Percentiles rank a stretch among this genome's conserved stretches.
Conservation (phyloP, 2,329 filamentous ascomycete genomes). For the Biscogniauxia marginata region DNA sequence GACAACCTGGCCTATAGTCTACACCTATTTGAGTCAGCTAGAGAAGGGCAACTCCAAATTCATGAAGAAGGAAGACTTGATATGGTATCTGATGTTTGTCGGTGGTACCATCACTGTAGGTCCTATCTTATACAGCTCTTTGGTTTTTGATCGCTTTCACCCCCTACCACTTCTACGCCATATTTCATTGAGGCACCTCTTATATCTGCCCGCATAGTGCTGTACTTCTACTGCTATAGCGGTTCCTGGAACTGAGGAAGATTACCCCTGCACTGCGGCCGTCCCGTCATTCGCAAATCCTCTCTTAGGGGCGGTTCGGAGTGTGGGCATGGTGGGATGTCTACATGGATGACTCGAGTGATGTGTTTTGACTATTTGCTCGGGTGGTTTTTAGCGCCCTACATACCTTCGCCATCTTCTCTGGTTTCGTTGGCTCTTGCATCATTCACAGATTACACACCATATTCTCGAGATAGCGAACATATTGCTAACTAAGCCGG, state of each 20-base stretch:
- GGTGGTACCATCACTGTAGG: slow-evolving; percentile 75
- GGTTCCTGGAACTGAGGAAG: slow-evolving; percentile 85
- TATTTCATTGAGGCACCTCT: slow-evolving; percentile 46
- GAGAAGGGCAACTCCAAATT: slow-evolving; percentile 74
- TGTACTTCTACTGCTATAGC: slow-evolving; percentile 65
- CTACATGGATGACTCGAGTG: slow-evolving; percentile 67
- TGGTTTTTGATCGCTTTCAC: slow-evolving; percentile 7
- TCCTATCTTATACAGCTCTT: slow-evolving; percentile 27
- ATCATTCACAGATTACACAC: slow-evolving; percentile 6
- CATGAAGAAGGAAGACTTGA: slow-evolving; percentile 70
- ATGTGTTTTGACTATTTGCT: slow-evolving; percentile 51
- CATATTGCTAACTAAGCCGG: slow-evolving; percentile 24
- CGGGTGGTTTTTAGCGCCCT: slow-evolving; percentile 63
- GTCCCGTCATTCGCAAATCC: slow-evolving; percentile 68
- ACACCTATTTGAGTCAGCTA: slow-evolving; percentile 71
- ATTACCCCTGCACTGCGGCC: slow-evolving; percentile 65
- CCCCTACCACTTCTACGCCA: too few relatives aligned
- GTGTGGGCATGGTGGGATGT: slow-evolving; percentile 75
- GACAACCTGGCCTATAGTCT: slow-evolving; percentile 48
- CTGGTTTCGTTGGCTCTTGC: slow-evolving; percentile 16
- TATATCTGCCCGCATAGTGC: slow-evolving; percentile 79
- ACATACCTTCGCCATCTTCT: slow-evolving; percentile 44
- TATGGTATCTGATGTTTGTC: slow-evolving; percentile 78
- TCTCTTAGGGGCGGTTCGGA: slow-evolving; percentile 58
- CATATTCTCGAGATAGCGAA: not conserved